Evolutionary conservation across 1,139 yeast species (phyloP), one percentile per base, ranked within the genome.

Genomic region (Saccharomyces hybrid): DNA sequence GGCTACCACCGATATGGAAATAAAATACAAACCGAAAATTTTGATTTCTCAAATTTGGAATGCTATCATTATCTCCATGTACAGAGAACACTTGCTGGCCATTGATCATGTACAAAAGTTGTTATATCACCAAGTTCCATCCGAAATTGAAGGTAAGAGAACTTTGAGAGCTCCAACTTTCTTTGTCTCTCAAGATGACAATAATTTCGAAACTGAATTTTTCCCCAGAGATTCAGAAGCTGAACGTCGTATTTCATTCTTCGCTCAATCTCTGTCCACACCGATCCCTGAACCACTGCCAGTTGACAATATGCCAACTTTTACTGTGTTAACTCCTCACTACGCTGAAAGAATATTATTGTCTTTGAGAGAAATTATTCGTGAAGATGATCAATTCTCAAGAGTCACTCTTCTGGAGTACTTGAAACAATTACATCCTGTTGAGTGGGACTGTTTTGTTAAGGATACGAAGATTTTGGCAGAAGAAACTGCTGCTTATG

Each of bases 381-480:
- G 98, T 74, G 99, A 93, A 76, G 99, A 93, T 73, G 98, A 93
- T 73, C 98, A 93, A 76, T 90, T 88, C 74, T 89, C 99, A 29
- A 87, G 98, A 75, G 98, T 93, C 60, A 93, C 99, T 26, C 78
- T 93, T 65, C 81, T 93, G 73, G 99, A 93, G 77, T 93, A 93
- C 73, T 83, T 93, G 79, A 93, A 93, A 76, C 99, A 93, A 77
- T 81, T 93, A 68, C 98, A 93, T 73, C 98, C 98, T 52, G 95
- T 91, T 61, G 99, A 93, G 77, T 93, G 99, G 99, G 99, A 93
- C 65, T 91, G 98, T 76, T 93, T 93, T 68, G 99, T 93, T 62
- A 93, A 93, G 77, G 99, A 93, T 73, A 93, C 99, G 58, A 93
- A 93, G 82, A 91, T 93, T 71, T 80, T 93, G 71, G 97, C 99